These are phyloP conservation scores for Ganoderma multipileum DNA, from an alignment of 1,284 basidiomycete genomes.

Conservation along the genomic window DNA sequence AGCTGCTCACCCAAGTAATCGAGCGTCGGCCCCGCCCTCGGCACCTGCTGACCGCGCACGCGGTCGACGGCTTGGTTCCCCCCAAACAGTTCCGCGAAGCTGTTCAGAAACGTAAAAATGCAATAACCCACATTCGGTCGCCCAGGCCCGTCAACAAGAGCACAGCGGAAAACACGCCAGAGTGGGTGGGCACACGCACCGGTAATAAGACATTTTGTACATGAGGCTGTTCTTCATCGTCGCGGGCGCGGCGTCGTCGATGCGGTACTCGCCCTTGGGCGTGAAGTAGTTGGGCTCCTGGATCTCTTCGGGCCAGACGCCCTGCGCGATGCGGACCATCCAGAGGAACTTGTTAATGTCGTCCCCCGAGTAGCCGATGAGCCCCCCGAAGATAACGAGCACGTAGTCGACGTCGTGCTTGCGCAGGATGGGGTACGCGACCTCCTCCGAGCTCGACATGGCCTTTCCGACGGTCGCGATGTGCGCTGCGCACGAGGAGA, in stretches of 20 bases:
- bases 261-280: constrained; percentile 90
- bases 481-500: constrained; percentile 61
- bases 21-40: constrained; percentile 78
- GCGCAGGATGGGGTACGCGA: constrained; percentile 95
- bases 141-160: constrained; percentile 12
- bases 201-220: constrained; percentile 98
- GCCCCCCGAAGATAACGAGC: constrained; percentile 96
- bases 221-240: constrained; percentile 98
- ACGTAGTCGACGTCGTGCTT: constrained; percentile 99
- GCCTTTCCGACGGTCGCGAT: constrained; percentile 98
- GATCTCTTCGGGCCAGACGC: constrained; percentile 99
- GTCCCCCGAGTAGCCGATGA: constrained; percentile 97
- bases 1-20: constrained; percentile 77
- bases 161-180: constrained; percentile 13
- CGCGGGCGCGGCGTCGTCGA: constrained; percentile 86
- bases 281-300: constrained; percentile 96
- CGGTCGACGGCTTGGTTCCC: constrained; percentile 79
- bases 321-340: constrained; percentile 98
- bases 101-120: constrained; percentile 36
- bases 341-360: constrained; percentile 99
- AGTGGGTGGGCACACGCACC: constrained; percentile 52
- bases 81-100: constrained; percentile 89
- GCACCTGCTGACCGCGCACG: constrained; percentile 84
- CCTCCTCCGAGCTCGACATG: constrained; percentile 94
- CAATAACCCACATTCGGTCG: neutral